Base-by-base conservation (phyloP, 2,329 filamentous ascomycete species). In the Ploettnerulaceae sp. region DNA sequence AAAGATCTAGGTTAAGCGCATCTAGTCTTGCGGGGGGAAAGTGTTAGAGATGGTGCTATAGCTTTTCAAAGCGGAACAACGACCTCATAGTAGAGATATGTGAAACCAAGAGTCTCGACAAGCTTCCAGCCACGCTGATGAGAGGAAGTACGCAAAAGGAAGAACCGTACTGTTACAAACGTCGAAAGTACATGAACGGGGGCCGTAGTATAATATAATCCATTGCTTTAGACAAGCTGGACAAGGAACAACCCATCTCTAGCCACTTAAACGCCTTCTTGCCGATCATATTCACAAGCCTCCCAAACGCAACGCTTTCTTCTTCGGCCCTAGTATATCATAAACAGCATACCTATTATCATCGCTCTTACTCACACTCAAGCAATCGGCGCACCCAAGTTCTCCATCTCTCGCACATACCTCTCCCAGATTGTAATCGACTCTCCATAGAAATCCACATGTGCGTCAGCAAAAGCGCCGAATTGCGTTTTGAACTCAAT, bases 401-500 rank as follows among this genome's bases (percentile, higher is more conserved):
- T 79, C 62, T 95, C 86, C 83, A 94, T 91, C 61, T 95, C 88
- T 57, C 77, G 74, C n/a, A 97, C 73, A 62, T 96, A 97, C 51
- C 74, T 73, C 70, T 95, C 89, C 93, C 93, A 98, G 6, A 86
- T 85, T 44, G 84, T 81, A 39, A 86, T 80, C 4, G 89, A 85
- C 17, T 78, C 79, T 47, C 80, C 80, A 65, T 95, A 98, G 66
- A 96, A 97, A 8, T 81, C 78, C 31, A 95, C 81, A 65, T 98
- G 89, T 14, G 87, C 82, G 61, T 91, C 84, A 0, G 91, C 89
- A 38, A 98, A 68, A 2, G 80, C 82, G 2, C 88, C 89, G 39
- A 98, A 75, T 57, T 93, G 90, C 54, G 84, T 79, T 66, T 88
- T 87, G 68, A 98, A 94, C 72, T 98, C 91, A 32, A 87, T 74